These are phyloP conservation scores for Umbelopsis vinacea DNA, from an alignment of 192 early-diverging fungal genomes.

Conservation along the genomic window DNA sequence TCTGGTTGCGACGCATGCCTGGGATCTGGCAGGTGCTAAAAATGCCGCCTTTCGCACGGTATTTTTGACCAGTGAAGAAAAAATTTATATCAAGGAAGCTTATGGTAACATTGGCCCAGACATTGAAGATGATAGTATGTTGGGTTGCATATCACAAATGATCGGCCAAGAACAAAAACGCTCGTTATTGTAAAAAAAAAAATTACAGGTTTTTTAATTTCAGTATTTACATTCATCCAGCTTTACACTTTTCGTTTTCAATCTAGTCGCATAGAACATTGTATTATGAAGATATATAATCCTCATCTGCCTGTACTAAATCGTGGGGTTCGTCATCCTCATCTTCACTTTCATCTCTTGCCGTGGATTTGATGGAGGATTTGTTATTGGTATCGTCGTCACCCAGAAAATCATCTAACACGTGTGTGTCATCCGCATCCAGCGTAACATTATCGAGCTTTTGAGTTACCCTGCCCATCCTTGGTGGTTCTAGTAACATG, in stretches of 20 bases:
- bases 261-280: not conserved
- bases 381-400: not conserved
- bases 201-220: not conserved
- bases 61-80: conserved; percentile 29
- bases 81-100: conserved; percentile 20
- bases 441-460: not conserved
- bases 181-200: conserved; percentile 10
- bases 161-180: conserved; percentile 25
- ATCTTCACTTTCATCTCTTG: not conserved
- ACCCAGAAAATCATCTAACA: conserved; percentile 16
- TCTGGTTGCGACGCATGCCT: conserved; percentile 34
- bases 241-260: not conserved
- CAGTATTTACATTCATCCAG: not conserved
- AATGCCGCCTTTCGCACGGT: conserved; percentile 32
- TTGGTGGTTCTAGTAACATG: not conserved
- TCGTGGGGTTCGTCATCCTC: conserved; percentile 6
- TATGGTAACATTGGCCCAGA: conserved; percentile 27
- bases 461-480: not conserved
- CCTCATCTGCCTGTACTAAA: conserved; percentile 15
- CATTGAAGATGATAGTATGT: conserved; percentile 21
- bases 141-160: conserved; percentile 29
- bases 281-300: conserved; percentile 14
- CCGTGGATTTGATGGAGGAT: not conserved
- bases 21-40: conserved; percentile 40
- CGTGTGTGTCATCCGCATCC: conserved; percentile 13